Percentiles rank a stretch among this genome's conserved stretches.
Evolutionary conservation across 805 yeast genomes (phyloP).

Genomic region (Torulaspora delbrueckii): DNA sequence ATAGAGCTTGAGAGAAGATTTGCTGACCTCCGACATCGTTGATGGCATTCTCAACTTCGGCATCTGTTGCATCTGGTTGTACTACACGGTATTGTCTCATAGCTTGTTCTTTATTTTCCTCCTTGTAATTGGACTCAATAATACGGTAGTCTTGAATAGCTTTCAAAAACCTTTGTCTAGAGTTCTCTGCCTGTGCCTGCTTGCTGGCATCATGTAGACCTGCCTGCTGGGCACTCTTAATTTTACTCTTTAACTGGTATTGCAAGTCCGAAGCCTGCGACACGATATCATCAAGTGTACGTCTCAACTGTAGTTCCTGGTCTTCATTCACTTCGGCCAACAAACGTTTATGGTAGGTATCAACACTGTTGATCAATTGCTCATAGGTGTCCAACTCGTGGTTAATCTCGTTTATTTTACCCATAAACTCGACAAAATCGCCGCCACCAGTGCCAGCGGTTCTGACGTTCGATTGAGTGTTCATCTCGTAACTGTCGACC

Average conservation of each 20-base stretch:
- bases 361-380: slow-evolving; percentile 62
- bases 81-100: slow-evolving; percentile 89
- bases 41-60: slow-evolving; percentile 78
- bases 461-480: slow-evolving; percentile 13
- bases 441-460: slow-evolving; percentile 32
- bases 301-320: slow-evolving; percentile 61
- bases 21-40: slow-evolving; percentile 84
- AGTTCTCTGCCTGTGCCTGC: slow-evolving; percentile 84
- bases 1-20: slow-evolving; percentile 87
- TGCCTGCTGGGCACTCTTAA: slow-evolving; percentile 68
- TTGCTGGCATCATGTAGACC: slow-evolving; percentile 73
- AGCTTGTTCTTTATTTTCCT: slow-evolving; percentile 79
- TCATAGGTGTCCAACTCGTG: slow-evolving; percentile 65
- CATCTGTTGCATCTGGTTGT: slow-evolving; percentile 78
- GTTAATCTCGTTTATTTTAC: slow-evolving; percentile 63
- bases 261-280: slow-evolving; percentile 78
- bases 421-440: slow-evolving; percentile 63
- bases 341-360: slow-evolving; percentile 63
- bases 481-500: slow-evolving; percentile 23
- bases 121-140: slow-evolving; percentile 81
- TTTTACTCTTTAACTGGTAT: slow-evolving; percentile 63
- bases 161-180: slow-evolving; percentile 77
- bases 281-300: slow-evolving; percentile 70
- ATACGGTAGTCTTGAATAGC: slow-evolving; percentile 82
- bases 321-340: slow-evolving; percentile 70